Evolutionary conservation across 1,284 basidiomycete genomes (phyloP).

Genomic region (Boletellus deceptivus): DNA sequence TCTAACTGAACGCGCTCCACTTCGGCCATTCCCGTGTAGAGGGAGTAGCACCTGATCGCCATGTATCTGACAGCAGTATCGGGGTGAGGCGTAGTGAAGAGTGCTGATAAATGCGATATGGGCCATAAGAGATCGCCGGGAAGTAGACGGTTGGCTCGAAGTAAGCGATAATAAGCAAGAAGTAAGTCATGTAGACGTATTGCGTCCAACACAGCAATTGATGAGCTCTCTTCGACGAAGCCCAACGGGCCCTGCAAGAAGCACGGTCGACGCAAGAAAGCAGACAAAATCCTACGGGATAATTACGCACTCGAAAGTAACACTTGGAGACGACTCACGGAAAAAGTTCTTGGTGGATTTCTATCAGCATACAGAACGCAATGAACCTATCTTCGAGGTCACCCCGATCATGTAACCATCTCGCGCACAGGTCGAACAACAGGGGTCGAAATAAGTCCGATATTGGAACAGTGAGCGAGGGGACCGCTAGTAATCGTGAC

Average conservation of each 20-base stretch:
- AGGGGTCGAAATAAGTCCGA: constrained; percentile 64
- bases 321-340: constrained; percentile 51
- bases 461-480: constrained; percentile 55
- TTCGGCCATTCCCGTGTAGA: constrained; percentile 78
- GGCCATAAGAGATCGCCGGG: constrained; percentile 67
- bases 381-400: constrained; percentile 53
- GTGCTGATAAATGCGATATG: constrained; percentile 50
- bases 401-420: constrained; percentile 58
- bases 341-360: constrained; percentile 72
- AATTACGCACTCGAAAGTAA: neutral
- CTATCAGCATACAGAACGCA: constrained; percentile 60
- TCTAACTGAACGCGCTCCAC: constrained; percentile 67
- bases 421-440: constrained; percentile 66
- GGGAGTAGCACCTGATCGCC: constrained; percentile 73
- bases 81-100: constrained; percentile 57
- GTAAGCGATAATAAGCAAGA: constrained; percentile 77
- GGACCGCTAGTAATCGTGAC: constrained; percentile 49
- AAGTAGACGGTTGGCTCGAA: constrained; percentile 69
- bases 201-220: constrained; percentile 37
- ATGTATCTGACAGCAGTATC: constrained; percentile 67
- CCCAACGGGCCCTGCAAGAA: constrained; percentile 57
- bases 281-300: constrained; percentile 46
- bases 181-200: constrained; percentile 63
- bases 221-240: constrained; percentile 36
- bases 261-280: constrained; percentile 44